A percentile compares a stretch with the other conserved stretches of the same genome.
Evolutionary conservation across 495 filamentous ascomycete species (phyloP).

Genomic region (Penicillium atrosanguineum): DNA sequence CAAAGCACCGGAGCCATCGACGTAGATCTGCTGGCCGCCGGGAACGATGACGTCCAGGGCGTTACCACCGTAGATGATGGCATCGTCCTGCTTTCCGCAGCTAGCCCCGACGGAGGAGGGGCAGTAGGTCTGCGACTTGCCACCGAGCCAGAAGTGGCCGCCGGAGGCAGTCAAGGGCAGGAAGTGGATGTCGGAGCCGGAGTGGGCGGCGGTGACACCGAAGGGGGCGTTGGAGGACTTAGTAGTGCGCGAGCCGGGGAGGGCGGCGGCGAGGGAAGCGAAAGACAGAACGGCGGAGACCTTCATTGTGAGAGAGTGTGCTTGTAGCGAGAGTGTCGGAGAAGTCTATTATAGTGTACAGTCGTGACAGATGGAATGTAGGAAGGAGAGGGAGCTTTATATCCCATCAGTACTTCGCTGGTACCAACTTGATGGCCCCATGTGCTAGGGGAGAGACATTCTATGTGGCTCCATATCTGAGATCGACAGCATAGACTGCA

Average conservation of each 20-base stretch:
- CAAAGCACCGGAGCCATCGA: slow-evolving; percentile 50
- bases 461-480: neutral
- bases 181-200: slow-evolving; percentile 34
- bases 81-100: slow-evolving; percentile 31
- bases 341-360: neutral
- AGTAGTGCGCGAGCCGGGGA: slow-evolving; percentile 12
- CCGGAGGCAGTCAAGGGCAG: slow-evolving; percentile 31
- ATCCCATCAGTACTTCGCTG: neutral
- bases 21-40: slow-evolving; percentile 61
- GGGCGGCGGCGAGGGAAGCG: slow-evolving; percentile 23
- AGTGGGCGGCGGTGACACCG: slow-evolving; percentile 31
- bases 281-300: slow-evolving; percentile 25
- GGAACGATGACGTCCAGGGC: slow-evolving; percentile 51
- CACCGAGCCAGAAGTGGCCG: slow-evolving; percentile 34
- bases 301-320: slow-evolving; percentile 24
- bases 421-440: slow-evolving; percentile 4
- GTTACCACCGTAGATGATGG: slow-evolving; percentile 27
- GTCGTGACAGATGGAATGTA: neutral
- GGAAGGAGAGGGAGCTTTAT: neutral
- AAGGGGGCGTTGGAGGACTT: slow-evolving; percentile 20
- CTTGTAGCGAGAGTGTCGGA: neutral
- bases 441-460: neutral
- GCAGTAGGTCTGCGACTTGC: slow-evolving; percentile 28
- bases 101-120: slow-evolving; percentile 18
- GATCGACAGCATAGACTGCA: slow-evolving; percentile 15